Evolutionary conservation across 2,329 filamentous ascomycete species (phyloP), one percentile per base, ranked within the genome.

Genomic region (Triangularia verruculosa): DNA sequence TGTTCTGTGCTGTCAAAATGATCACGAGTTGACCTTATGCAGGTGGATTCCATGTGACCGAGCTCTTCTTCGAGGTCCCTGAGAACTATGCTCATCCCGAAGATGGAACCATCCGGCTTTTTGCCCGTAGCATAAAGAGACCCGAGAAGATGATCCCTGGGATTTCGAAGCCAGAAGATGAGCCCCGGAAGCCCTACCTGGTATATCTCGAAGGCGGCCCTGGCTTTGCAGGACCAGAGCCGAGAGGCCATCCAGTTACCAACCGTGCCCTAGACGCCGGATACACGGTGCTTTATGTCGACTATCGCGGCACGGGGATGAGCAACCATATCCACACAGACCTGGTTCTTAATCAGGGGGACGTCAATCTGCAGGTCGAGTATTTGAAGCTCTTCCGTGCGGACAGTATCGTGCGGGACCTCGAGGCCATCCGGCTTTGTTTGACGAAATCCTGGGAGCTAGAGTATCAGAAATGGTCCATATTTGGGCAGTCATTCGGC

Each of bases 401-500:
- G 32, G 93, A 97, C 76, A 95, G 85, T 72, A 96, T 96, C 59
- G 93, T 98, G 47, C 87, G 86, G 55, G 94, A 98, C 72, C 91
- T 90, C 67, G 94, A 98, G 74, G 92, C 93, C 4, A 86, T 98
- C 30, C 86, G 94, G 4, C 84, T 87, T 70, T 89, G 83, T 43
- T 80, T 98, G 61, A 95, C 90, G 0, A 79, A 81, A 4, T 86
- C 88, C 59, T 90, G 87, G 70, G 87, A 90, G 0, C 79, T 84
- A 22, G 85, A 89, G 56, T 87, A 90, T 73, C 85, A 87, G 74
- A 88, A 89, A 73, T 97, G 93, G 94, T 90, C 88, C 63, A 84
- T 95, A 28, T 89, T 96, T 66, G 94, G 94, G 8, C 94, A 97
- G 78, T 93, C 89, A 15, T 98, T 96, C 75, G 94, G 94, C 43